phyloP scores from a whole-genome alignment of 1,284 basidiomycete genomes.

The Ganoderma multipileum region DNA sequence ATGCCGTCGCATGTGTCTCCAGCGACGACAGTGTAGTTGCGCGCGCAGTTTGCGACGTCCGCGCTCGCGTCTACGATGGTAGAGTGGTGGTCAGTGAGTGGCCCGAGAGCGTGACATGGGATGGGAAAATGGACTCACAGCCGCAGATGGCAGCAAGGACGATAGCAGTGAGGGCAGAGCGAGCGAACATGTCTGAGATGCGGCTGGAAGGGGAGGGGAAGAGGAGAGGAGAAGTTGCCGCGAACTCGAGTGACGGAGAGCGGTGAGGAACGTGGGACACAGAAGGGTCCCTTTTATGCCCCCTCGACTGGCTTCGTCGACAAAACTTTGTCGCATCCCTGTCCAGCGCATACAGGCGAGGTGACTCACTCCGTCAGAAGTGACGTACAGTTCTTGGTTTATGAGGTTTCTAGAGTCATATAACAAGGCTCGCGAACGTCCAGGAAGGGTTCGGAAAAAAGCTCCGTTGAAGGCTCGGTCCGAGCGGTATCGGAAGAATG shows the following conservation, averaged over 20 bases:
- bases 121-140: not conserved
- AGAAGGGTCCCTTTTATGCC: not conserved
- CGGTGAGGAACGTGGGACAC: not conserved
- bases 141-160: conserved; percentile 5
- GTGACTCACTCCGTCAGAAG: not conserved
- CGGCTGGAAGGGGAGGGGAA: not conserved
- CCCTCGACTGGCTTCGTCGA: not conserved
- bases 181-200: conserved; percentile 16
- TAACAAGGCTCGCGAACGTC: not conserved
- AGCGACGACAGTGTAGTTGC: conserved; percentile 59
- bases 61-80: conserved; percentile 8
- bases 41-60: conserved; percentile 55
- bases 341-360: not conserved
- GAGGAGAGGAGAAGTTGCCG: not conserved
- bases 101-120: not conserved
- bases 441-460: not conserved
- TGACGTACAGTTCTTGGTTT: not conserved
- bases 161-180: conserved; percentile 8
- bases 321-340: not conserved
- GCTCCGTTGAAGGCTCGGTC: not conserved
- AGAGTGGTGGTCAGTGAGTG: not conserved
- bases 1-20: conserved; percentile 75
- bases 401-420: not conserved
- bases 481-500: not conserved
- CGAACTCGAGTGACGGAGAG: not conserved